Percentiles rank a stretch among this genome's conserved stretches.
Evolutionary conservation across 257 asterid genomes (phyloP).

Genomic region (Plantago elongata): DNA sequence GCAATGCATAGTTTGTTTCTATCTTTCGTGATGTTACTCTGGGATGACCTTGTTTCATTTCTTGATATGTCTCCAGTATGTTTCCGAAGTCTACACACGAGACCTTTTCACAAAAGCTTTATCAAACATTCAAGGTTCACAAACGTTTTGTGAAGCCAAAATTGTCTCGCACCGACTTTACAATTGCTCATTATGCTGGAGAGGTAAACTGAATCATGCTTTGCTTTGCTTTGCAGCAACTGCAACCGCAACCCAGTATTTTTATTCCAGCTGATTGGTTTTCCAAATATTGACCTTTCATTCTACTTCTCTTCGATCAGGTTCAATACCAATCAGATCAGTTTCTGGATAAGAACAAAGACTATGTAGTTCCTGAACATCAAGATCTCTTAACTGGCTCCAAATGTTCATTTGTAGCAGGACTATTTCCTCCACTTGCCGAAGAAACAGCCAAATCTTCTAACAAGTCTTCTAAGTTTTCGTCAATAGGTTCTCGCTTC

Average conservation of each 20-base stretch:
- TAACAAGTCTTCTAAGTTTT: conserved; percentile 85
- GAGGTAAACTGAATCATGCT: conserved; percentile 57
- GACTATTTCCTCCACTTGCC: conserved; percentile 72
- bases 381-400: conserved; percentile 79
- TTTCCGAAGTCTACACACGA: conserved; percentile 98
- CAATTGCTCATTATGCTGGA: conserved; percentile 95
- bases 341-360: conserved; percentile 95
- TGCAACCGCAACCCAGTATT: conserved; percentile 7
- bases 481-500: conserved; percentile 94
- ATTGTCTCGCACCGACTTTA: conserved; percentile 85
- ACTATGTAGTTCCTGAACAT: conserved; percentile 93
- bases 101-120: conserved; percentile 90
- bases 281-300: conserved; percentile 13
- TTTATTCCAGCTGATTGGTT: conserved; percentile 5
- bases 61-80: conserved; percentile 61
- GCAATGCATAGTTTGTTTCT: conserved; percentile 13
- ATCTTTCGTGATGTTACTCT: conserved; percentile 7
- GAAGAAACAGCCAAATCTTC: conserved; percentile 85
- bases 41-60: conserved; percentile 22
- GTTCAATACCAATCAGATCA: conserved; percentile 91
- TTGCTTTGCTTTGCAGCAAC: not conserved
- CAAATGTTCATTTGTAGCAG: conserved; percentile 80
- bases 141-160: conserved; percentile 94
- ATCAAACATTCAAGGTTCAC: conserved; percentile 83
- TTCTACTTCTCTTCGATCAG: conserved; percentile 38